Conservation (phyloP, 805 yeast genomes). For the Scheffersomyces spartinae region DNA sequence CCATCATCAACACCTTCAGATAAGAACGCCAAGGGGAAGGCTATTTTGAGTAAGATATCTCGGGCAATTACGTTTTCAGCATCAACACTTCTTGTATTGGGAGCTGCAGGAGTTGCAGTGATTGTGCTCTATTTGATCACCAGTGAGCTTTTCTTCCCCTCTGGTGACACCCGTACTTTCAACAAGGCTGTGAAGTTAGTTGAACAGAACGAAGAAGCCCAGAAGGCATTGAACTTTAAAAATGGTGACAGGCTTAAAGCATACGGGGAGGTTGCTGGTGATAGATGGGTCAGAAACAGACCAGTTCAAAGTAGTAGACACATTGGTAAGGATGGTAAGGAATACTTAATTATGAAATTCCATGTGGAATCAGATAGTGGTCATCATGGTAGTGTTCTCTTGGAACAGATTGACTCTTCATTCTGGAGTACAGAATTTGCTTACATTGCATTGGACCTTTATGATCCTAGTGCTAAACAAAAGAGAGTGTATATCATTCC, state of each 20-base stretch:
- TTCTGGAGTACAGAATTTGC: conserved; percentile 58
- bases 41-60: conserved; percentile 37
- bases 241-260: conserved; percentile 62
- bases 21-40: too few relatives aligned
- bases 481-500: conserved; percentile 58
- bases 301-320: conserved; percentile 64
- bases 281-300: conserved; percentile 81
- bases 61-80: conserved; percentile 51
- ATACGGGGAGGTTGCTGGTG: conserved; percentile 61
- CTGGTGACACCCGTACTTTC: conserved; percentile 85
- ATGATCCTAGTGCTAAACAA: too few relatives aligned
- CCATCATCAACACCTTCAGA: too few relatives aligned
- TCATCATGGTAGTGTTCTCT: conserved; percentile 57
- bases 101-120: conserved; percentile 57
- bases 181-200: conserved; percentile 73
- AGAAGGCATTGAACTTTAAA: conserved; percentile 41
- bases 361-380: conserved; percentile 64
- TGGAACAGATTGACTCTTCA: conserved; percentile 68
- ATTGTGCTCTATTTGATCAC: conserved; percentile 64
- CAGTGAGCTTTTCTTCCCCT: conserved; percentile 75
- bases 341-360: conserved; percentile 74
- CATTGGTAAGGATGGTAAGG: conserved; percentile 65
- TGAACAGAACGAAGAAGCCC: conserved; percentile 54
- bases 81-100: conserved; percentile 52
- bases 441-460: conserved; percentile 64